phyloP scores from a whole-genome alignment of 2,329 filamentous ascomycete genomes.

The Calonectria leucothoes region DNA sequence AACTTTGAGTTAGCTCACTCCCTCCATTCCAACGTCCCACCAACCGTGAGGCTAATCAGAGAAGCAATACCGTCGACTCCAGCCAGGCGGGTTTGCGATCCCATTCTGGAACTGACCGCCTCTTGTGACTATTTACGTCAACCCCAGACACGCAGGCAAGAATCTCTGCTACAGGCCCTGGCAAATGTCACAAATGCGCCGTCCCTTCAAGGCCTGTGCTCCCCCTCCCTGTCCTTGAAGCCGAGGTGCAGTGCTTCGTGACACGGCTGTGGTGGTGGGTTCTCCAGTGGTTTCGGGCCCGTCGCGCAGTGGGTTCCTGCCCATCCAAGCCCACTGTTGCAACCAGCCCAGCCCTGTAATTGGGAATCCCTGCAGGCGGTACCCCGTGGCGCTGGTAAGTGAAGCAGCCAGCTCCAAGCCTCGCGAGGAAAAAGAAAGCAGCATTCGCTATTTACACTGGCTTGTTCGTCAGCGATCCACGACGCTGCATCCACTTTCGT shows the following conservation, averaged over 20 bases:
- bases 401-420: conserved; percentile 32
- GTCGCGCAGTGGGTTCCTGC: conserved; percentile 10
- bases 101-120: conserved; percentile 33
- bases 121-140: conserved; percentile 23
- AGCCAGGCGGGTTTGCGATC: conserved; percentile 20
- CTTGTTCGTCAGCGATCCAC: conserved; percentile 39
- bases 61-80: background rate
- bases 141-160: conserved; percentile 35
- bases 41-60: background rate
- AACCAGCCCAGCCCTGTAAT: conserved; percentile 10
- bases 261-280: conserved; percentile 33
- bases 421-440: background rate
- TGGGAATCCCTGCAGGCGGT: conserved; percentile 24
- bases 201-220: conserved; percentile 11
- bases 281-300: conserved; percentile 28
- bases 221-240: conserved; percentile 24
- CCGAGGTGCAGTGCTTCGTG: conserved; percentile 33
- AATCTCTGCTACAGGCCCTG: conserved; percentile 16
- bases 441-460: background rate
- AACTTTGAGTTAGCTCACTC: background rate
- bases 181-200: conserved; percentile 1
- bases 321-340: conserved; percentile 9
- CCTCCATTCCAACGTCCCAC: background rate
- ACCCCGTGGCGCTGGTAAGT: conserved; percentile 39
- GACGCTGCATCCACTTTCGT: conserved; percentile 25